phyloP scores from a whole-genome alignment of 148 eudicot species.

The Chenopodium quinoa region DNA sequence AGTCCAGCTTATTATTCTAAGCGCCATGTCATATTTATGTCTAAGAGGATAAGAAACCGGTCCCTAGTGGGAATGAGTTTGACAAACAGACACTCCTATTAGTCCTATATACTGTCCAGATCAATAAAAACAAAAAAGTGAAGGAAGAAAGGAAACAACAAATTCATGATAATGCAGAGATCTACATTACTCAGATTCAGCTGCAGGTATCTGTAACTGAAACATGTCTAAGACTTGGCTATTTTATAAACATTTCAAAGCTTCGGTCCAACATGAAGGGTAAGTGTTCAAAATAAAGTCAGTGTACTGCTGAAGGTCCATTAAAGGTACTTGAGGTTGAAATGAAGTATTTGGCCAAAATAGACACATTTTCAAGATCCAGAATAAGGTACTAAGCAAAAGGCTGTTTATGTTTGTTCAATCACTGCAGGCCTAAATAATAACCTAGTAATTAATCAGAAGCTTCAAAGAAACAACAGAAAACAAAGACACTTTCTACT shows the following conservation, averaged over 20 bases:
- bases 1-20: not conserved
- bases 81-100: not conserved
- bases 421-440: not conserved
- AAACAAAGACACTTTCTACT: constrained; percentile 14
- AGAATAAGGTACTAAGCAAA: not conserved
- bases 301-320: not conserved
- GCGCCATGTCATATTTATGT: not conserved
- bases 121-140: not conserved
- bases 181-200: not conserved
- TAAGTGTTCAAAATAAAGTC: not conserved
- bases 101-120: not conserved
- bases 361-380: not conserved
- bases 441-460: not conserved
- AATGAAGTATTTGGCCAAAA: not conserved
- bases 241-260: not conserved
- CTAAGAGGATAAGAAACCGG: not conserved
- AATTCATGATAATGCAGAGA: not conserved
- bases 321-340: not conserved
- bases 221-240: not conserved
- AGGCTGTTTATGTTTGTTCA: not conserved
- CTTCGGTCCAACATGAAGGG: not conserved
- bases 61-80: not conserved
- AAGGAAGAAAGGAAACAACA: not conserved
- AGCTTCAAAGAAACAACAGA: not conserved
- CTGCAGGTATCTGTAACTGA: not conserved